phyloP scores from a whole-genome alignment of 805 yeast genomes.

The Kluyveromyces siamensis region DNA sequence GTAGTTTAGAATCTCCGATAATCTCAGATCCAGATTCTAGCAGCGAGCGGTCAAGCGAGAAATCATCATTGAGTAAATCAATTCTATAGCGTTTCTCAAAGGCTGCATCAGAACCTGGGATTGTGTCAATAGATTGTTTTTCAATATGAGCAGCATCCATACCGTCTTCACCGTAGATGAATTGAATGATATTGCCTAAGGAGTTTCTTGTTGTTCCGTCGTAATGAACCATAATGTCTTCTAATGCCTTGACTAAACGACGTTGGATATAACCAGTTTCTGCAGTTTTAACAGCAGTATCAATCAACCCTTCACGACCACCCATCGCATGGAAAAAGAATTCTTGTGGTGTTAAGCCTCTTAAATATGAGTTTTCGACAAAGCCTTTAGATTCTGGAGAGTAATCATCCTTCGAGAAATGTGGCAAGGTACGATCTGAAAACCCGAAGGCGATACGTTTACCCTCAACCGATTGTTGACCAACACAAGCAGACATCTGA shows the following conservation, averaged over 20 bases:
- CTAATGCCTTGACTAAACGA: slow-evolving; percentile 93
- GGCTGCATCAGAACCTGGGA: slow-evolving; percentile 81
- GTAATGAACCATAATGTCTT: slow-evolving; percentile 95
- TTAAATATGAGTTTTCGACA: slow-evolving; percentile 90
- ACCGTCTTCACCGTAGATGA: slow-evolving; percentile 98
- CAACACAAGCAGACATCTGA: slow-evolving; percentile 99
- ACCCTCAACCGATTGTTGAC: slow-evolving; percentile 99
- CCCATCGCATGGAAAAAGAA: slow-evolving; percentile 99
- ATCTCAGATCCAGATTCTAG: slow-evolving; percentile 88
- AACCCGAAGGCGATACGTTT: slow-evolving; percentile 98
- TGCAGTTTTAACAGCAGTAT: slow-evolving; percentile 98
- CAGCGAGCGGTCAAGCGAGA: slow-evolving; percentile 57
- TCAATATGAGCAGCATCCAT: slow-evolving; percentile 97
- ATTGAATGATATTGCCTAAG: slow-evolving; percentile 91
- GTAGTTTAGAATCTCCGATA: slow-evolving; percentile 79
- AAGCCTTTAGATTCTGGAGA: slow-evolving; percentile 98
- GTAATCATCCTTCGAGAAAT: slow-evolving; percentile 96
- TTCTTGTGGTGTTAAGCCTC: slow-evolving; percentile 98
- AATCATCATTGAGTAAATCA: slow-evolving; percentile 67
- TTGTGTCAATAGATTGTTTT: slow-evolving; percentile 89
- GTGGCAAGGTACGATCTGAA: slow-evolving; percentile 93
- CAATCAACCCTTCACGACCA: slow-evolving; percentile 99
- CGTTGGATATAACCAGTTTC: slow-evolving; percentile 98
- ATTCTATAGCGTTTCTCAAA: slow-evolving; percentile 81
- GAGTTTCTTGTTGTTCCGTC: slow-evolving; percentile 99